Base-by-base conservation (phyloP, 2,329 filamentous ascomycete species). In the Verticillium nonalfalfae region DNA sequence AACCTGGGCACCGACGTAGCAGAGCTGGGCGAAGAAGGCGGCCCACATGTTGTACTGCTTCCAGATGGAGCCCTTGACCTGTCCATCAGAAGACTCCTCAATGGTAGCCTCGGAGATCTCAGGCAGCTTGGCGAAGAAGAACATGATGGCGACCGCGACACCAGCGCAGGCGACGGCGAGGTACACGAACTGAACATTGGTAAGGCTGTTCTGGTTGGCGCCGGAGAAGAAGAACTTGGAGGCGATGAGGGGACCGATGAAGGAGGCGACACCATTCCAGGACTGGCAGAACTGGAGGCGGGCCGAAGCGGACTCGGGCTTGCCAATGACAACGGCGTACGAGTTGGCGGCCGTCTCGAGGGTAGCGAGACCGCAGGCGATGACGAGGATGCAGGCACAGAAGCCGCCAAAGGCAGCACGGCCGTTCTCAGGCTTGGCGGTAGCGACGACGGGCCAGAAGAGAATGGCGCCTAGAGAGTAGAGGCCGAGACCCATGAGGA, bases 311-410 rank as follows among this genome's bases (percentile, higher is more conserved):
- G 83, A 83, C 61, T 78, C 75, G 2, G 81, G 82, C 31, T 81
- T 81, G 34, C 82, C 82, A 67, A 80, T 83, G 38, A 83, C 74
- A 39, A 63, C 64, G 59, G 62, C 62, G 74, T 89, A 91, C 0
- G 90, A 88, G 72, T 93, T 91, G 6, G 90, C 90, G 1, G 89
- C 88, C 0, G 90, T 91, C 75, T 93, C 90, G 18, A 93, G 84
- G 0, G 89, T 89, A 1, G 86, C 86, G 0, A 93, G 79, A 5
- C 89, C 90, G 61, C 86, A 87, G 35, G 89, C 90, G 62, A 92
- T 88, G 64, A 93, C 83, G 73, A 93, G 91, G 67, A 90, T 86
- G 66, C 79, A 83, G 39, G 83, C 84, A 68, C 89, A 91, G 75
- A 93, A 93, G 9, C 90, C 90, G 33, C 81, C 85, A 69, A 93